These are phyloP conservation scores for Trifolium fragiferum DNA, from an alignment of 306 rosid genomes.

Conservation along the genomic window DNA sequence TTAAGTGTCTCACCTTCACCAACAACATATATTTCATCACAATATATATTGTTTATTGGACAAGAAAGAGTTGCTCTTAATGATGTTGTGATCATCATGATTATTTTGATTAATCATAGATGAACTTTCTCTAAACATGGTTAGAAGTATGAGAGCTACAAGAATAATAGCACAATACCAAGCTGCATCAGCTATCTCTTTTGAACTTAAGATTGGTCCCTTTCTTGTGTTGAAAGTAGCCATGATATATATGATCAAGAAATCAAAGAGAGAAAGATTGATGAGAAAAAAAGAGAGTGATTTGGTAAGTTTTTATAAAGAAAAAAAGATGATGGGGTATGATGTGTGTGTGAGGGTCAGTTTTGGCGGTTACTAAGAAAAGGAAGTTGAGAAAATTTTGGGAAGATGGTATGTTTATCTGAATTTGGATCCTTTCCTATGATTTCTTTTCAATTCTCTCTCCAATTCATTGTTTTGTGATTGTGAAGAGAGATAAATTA, in stretches of 20 bases:
- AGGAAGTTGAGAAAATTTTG: conserved; percentile 15
- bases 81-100: neutral
- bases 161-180: conserved; percentile 53
- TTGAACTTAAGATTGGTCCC: neutral
- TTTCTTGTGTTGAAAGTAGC: conserved; percentile 27
- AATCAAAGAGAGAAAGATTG: neutral
- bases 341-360: conserved; percentile 25
- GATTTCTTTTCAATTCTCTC: too few relatives aligned
- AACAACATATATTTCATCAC: too few relatives aligned
- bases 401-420: too few relatives aligned
- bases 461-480: too few relatives aligned
- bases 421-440: too few relatives aligned
- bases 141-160: conserved; percentile 43
- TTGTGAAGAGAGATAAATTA: too few relatives aligned
- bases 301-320: conserved; percentile 27
- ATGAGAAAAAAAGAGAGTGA: neutral
- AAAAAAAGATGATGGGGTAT: neutral
- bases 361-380: conserved; percentile 43
- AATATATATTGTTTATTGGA: too few relatives aligned
- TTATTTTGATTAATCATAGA: neutral
- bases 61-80: conserved; percentile 9
- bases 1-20: too few relatives aligned
- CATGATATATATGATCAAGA: conserved; percentile 25
- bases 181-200: conserved; percentile 46
- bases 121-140: conserved; percentile 24